Evolutionary conservation across 768 basidiomycete genomes (phyloP).

Genomic region (Mycena amicta): DNA sequence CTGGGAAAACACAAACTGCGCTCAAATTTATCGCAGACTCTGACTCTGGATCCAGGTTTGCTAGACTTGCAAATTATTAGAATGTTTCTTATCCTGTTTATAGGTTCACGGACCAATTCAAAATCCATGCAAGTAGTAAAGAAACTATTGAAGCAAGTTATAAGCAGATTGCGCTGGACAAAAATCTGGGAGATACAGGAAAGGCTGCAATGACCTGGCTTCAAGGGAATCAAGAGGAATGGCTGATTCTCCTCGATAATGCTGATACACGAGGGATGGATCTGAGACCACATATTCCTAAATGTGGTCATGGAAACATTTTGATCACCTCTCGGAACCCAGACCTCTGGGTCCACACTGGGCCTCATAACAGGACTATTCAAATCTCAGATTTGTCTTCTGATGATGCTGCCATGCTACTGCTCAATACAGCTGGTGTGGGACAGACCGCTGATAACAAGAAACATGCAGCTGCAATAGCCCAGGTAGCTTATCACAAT

Average conservation of each 20-base stretch:
- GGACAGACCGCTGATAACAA: not conserved
- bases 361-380: not conserved
- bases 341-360: slow-evolving; percentile 2
- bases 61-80: not conserved
- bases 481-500: not conserved
- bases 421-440: not conserved
- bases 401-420: slow-evolving; percentile 4
- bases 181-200: not conserved
- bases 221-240: not conserved
- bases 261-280: slow-evolving; percentile 8
- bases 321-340: slow-evolving; percentile 15
- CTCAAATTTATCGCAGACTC: slow-evolving; percentile 13
- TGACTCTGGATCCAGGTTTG: not conserved
- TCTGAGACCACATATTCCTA: slow-evolving; percentile 5
- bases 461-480: slow-evolving; percentile 4
- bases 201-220: slow-evolving; percentile 4
- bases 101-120: slow-evolving; percentile 4
- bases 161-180: not conserved
- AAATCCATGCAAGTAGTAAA: slow-evolving; percentile 4
- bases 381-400: not conserved
- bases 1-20: slow-evolving; percentile 14
- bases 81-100: not conserved
- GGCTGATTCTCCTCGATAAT: slow-evolving; percentile 8
- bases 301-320: slow-evolving; percentile 11
- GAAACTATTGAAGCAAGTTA: slow-evolving; percentile 8